Evolutionary conservation across 106 monocot species (phyloP), one percentile per base, ranked within the genome.

Genomic region (Cymbidium sinense): DNA sequence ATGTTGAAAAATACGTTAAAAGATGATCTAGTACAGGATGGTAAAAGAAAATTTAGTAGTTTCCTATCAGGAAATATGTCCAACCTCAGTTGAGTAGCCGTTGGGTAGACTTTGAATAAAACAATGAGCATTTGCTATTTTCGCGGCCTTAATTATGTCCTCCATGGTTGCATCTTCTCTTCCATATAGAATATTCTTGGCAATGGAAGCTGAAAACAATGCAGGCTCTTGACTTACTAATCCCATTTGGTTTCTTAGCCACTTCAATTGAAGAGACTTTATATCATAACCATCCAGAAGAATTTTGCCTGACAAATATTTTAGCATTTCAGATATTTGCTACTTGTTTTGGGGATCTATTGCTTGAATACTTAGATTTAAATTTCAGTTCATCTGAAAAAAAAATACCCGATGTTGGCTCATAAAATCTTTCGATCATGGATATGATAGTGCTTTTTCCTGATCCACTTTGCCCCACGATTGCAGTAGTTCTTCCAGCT

Each of bases 11-110:
- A 7, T 36, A 36, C 2, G 20, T 77, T 27, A 61, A 11, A 39
- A 21, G n/a, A n/a, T 21, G 17, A 31, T 65, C 65, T 77, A 30
- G 77, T 69, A 15, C 34, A 31, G 33, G 28, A 69, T 69, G 28
- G 23, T 25, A 34, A 34, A 34, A 31, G 28, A 34, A 65, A 78
- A 78, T 15, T 70, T 67, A 41, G 34, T 3, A 50, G 35, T 11
- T n/a, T 74, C 36, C 61, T 74, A 69, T 70, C n/a, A 35, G 19
- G 73, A 12, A 69, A 23, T 28, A 12, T 33, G 37, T 65, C 64
- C 36, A 36, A 85, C 81, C 85, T 85, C 74, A 74, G 85, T 85
- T 21, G 27, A 71, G 74, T 83, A 83, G 58, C 82, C 78, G 39
- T 83, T 43, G 18, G 84, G 83, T n/a, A 84, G 61, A 44, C 19